These are phyloP conservation scores for Saturnispora saitoi DNA, from an alignment of 805 yeast genomes.

Conservation along the genomic window DNA sequence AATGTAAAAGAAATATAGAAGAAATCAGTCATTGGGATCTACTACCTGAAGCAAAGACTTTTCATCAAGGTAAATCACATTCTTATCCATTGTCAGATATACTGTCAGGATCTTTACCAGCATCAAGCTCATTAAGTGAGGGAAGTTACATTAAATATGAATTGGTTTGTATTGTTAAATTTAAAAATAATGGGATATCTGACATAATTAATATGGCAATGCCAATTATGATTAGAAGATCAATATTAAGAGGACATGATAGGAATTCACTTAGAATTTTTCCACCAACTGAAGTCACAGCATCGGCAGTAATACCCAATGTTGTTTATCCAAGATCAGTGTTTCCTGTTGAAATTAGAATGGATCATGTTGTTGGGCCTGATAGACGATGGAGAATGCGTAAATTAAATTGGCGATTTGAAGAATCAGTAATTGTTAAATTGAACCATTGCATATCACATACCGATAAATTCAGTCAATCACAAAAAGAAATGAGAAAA, in stretches of 20 bases:
- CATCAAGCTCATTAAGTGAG: slow-evolving; percentile 59
- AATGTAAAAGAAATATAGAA: slow-evolving; percentile 46
- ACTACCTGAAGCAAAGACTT: slow-evolving; percentile 46
- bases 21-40: slow-evolving; percentile 87
- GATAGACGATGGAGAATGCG: slow-evolving; percentile 87
- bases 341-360: slow-evolving; percentile 72
- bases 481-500: slow-evolving; percentile 35
- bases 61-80: slow-evolving; percentile 56
- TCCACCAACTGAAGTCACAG: slow-evolving; percentile 90
- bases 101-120: slow-evolving; percentile 81
- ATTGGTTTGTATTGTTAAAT: slow-evolving; percentile 51
- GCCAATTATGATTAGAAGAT: slow-evolving; percentile 68
- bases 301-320: slow-evolving; percentile 80
- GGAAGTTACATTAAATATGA: slow-evolving; percentile 60
- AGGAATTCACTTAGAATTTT: slow-evolving; percentile 82
- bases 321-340: slow-evolving; percentile 83
- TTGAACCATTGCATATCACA: slow-evolving; percentile 54
- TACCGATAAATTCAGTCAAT: slow-evolving; percentile 36
- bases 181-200: slow-evolving; percentile 23
- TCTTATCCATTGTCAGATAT: slow-evolving; percentile 89
- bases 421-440: slow-evolving; percentile 64
- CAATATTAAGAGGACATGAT: slow-evolving; percentile 74
- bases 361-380: slow-evolving; percentile 59
- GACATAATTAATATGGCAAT: slow-evolving; percentile 36
- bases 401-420: slow-evolving; percentile 79